Evolutionary conservation across 2,329 filamentous ascomycete species (phyloP).

Genomic region (Phialophora expanda): DNA sequence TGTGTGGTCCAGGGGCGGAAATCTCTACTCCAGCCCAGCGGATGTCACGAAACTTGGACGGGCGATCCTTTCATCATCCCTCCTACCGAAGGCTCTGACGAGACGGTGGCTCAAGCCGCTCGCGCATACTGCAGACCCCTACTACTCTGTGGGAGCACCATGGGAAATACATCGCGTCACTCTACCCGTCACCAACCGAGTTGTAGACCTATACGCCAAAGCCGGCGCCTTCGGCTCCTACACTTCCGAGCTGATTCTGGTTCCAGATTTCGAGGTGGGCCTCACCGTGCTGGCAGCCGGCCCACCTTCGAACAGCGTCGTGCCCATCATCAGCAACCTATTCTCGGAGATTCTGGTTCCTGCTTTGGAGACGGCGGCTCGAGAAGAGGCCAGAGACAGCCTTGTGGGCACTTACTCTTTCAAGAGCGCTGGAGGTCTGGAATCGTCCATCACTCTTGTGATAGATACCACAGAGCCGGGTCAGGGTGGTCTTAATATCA

Average conservation of each 20-base stretch:
- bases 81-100: conserved; percentile 47
- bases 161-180: conserved; percentile 49
- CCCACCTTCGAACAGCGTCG: background rate
- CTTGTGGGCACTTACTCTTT: conserved; percentile 19
- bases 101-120: conserved; percentile 55
- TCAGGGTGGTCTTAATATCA: background rate
- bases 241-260: conserved; percentile 43
- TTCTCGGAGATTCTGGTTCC: conserved; percentile 20
- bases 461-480: background rate
- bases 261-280: conserved; percentile 47
- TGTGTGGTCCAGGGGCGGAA: background rate
- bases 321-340: conserved; percentile 10
- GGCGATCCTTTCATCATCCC: conserved; percentile 48
- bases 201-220: conserved; percentile 45
- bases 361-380: conserved; percentile 18
- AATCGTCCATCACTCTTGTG: conserved; percentile 1
- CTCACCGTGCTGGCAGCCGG: conserved; percentile 45
- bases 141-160: conserved; percentile 50
- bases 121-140: conserved; percentile 41
- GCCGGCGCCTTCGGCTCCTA: conserved; percentile 45
- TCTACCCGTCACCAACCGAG: conserved; percentile 36
- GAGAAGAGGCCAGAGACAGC: conserved; percentile 12
- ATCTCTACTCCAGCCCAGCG: conserved; percentile 50
- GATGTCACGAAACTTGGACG: conserved; percentile 52
- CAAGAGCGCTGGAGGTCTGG: background rate